phyloP scores from a whole-genome alignment of 345 rosid species.

The Citrus reticulata region DNA sequence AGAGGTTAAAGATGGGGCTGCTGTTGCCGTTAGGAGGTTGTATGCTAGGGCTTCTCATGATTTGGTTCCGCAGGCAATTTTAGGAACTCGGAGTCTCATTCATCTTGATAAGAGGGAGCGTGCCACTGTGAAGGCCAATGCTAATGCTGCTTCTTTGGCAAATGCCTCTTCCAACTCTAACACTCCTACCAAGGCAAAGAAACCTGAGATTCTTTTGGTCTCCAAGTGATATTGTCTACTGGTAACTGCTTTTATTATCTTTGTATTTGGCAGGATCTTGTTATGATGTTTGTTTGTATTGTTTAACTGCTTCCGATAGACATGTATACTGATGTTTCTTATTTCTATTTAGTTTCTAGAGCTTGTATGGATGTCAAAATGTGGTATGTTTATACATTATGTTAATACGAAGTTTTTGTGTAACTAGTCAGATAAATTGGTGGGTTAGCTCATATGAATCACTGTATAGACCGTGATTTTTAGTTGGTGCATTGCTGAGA shows the following conservation, averaged over 20 bases:
- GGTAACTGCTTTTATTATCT: constrained; percentile 15
- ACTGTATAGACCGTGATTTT: too few species aligned
- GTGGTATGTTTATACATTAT: neutral
- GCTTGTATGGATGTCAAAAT: neutral
- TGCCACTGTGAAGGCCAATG: constrained; percentile 37
- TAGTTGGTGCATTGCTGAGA: too few species aligned
- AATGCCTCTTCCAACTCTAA: constrained; percentile 61
- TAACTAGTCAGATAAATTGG: neutral
- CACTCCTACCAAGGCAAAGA: constrained; percentile 82
- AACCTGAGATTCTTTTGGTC: constrained; percentile 78
- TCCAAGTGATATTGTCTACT: constrained; percentile 59
- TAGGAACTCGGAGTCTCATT: constrained; percentile 79
- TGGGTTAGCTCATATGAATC: neutral
- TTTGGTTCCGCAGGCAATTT: constrained; percentile 79
- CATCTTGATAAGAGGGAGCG: constrained; percentile 76
- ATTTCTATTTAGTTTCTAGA: neutral
- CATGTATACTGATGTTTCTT: neutral
- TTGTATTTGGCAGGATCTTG: neutral
- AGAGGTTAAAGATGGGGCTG: constrained; percentile 78
- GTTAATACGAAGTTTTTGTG: neutral
- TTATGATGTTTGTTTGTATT: neutral
- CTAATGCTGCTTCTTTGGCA: constrained; percentile 21
- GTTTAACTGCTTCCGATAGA: neutral
- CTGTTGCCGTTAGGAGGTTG: constrained; percentile 67
- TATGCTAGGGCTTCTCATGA: constrained; percentile 96